Base-by-base conservation (phyloP, 306 rosid species). In the Trichosanthes cucumerina region DNA sequence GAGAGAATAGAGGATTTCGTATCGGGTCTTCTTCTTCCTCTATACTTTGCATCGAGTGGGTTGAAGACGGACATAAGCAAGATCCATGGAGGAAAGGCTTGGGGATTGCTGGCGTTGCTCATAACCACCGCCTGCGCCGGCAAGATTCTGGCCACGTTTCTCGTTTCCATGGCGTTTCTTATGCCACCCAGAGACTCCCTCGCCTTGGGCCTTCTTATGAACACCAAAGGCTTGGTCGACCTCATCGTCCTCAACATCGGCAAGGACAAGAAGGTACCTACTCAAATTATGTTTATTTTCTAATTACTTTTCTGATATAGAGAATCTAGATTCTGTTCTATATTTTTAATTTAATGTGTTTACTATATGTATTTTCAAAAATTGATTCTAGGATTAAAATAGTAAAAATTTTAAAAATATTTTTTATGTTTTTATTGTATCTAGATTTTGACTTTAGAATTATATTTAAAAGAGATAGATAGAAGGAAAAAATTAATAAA, bases 201-300 rank as follows among this genome's bases (percentile, higher is more conserved):
- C 44, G 83, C 92, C 3, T 92, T 93, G 24, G 98, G 97, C 34
- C 78, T 93, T 12, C 89, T 93, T 43, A 93, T 93, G 98, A 93
- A 93, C 78, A 93, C 98, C 33, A 93, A 93, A 49, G 98, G 98
- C 0, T 85, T 93, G 44, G 93, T 93, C 6, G 98, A 93, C 59
- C 98, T 93, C 75, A 93, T 93, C 33, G 98, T 93, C 16, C 98
- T 91, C 88, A 93, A 93, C 80, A 90, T 93, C 58, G 98, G 98
- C 57, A 90, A 82, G 73, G 98, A 93, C 85, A 90, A 90, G 79
- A 91, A 93, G 98, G 98, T 28, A n/a, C 33, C 33, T 28, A 1
- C 33, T 28, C 33, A n/a, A n/a, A n/a, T n/a, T n/a, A n/a, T n/a
- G n/a, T n/a, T n/a, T n/a, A n/a, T n/a, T n/a, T n/a, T n/a, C n/a